phyloP scores from a whole-genome alignment of 2,329 filamentous ascomycete species.

The Fusarium fujikuroi region DNA sequence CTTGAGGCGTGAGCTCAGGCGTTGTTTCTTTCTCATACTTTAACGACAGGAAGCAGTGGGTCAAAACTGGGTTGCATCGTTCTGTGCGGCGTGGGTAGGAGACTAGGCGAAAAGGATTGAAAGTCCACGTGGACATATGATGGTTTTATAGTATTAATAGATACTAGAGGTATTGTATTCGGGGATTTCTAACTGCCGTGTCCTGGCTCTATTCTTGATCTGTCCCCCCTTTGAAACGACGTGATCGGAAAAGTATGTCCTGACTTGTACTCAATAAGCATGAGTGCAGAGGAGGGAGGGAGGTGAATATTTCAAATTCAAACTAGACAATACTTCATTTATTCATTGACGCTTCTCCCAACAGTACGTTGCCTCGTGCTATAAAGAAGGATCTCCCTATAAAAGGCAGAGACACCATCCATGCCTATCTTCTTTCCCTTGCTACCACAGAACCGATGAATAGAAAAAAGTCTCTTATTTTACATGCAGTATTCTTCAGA shows the following conservation, averaged over 20 bases:
- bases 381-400: constrained; percentile 31
- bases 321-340: constrained; percentile 43
- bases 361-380: constrained; percentile 27
- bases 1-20: neutral
- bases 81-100: neutral
- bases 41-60: neutral
- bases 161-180: neutral
- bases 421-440: constrained; percentile 3
- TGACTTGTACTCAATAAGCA: neutral
- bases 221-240: neutral
- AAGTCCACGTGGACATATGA: constrained; percentile 1
- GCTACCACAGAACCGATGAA: constrained; percentile 14
- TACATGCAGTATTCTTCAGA: constrained; percentile 37
- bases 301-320: neutral
- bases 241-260: neutral
- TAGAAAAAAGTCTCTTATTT: constrained; percentile 35
- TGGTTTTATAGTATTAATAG: neutral
- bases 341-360: constrained; percentile 41
- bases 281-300: neutral
- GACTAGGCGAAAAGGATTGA: constrained; percentile 13
- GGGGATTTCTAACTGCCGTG: neutral
- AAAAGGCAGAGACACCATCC: constrained; percentile 14
- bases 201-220: neutral
- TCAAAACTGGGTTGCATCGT: neutral
- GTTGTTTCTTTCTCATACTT: neutral